Evolutionary conservation across 495 filamentous ascomycete species (phyloP), one percentile per base, ranked within the genome.

Genomic region (Pseudomonodictys pantanalensis): DNA sequence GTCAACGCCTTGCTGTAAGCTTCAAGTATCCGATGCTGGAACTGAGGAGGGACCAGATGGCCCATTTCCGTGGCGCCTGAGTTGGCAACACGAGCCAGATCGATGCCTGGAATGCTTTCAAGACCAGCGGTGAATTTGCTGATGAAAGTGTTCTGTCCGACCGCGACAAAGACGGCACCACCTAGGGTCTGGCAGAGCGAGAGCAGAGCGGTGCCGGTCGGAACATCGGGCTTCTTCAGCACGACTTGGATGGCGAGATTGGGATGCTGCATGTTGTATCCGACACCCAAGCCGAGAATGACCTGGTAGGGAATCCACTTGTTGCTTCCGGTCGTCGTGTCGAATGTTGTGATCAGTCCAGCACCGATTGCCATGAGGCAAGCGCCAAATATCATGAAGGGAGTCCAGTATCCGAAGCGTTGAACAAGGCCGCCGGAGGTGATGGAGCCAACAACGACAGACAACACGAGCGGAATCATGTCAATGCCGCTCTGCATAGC

Each of bases 341-440:
- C 60, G 45, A 52, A 67, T 9, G 67, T 69, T 2, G 67, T 66
- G 26, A 69, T 42, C 17, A 69, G 39, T 2, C 67, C 67, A 12
- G 54, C 25, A n/a, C 63, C 67, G 30, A 67, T 33, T 11, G 63
- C 30, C 35, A 57, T 50, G 20, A 63, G 23, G 25, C 54, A 17
- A 10, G 64, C 26, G 5, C 58, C 67, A 10, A 61, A 1, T 25
- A 62, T 60, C 59, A 67, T 60, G 68, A 86, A 89, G 0, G 88
- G 89, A 0, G 83, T 82, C 75, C 93, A 95, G 72, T 93, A 91
- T 2, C 91, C 91, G 33, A 84, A 71, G 0, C 74, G 64, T 0
- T 84, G 84, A 49, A 90, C 80, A 7, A 79, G 59, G 1, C 70
- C 75, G n/a, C 91, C 90, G 0, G 78, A 72, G 1, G 82, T 22